These are phyloP conservation scores for Iodosphaeria phyllophila DNA, from an alignment of 2,329 filamentous ascomycete species.

Conservation along the genomic window DNA sequence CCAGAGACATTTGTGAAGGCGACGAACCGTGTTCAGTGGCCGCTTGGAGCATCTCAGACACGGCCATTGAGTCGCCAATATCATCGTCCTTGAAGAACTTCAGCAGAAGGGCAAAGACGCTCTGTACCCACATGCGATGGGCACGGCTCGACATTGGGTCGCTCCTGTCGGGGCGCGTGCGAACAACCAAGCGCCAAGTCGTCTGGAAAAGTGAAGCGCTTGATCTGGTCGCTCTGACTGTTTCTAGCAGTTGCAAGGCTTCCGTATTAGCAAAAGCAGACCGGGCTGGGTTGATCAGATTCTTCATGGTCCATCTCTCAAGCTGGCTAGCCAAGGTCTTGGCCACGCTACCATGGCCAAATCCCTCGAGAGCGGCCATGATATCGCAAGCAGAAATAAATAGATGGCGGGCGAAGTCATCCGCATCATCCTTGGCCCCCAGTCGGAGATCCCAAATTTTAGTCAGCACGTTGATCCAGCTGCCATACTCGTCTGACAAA, in stretches of 20 bases:
- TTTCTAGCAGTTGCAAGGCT: constrained; percentile 20
- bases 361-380: constrained; percentile 19
- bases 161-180: constrained; percentile 8
- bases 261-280: constrained; percentile 24
- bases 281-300: constrained; percentile 31
- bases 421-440: constrained; percentile 25
- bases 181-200: constrained; percentile 17
- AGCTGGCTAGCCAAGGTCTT: constrained; percentile 26
- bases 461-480: constrained; percentile 27
- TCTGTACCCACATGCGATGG: constrained; percentile 11
- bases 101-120: constrained; percentile 9
- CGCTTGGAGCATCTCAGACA: constrained; percentile 14
- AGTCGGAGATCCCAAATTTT: constrained; percentile 34
- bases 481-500: constrained; percentile 11
- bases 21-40: constrained; percentile 15
- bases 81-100: constrained; percentile 6
- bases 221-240: too few species aligned
- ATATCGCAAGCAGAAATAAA: constrained; percentile 21
- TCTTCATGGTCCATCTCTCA: constrained; percentile 27
- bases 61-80: constrained; percentile 6
- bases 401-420: constrained; percentile 28
- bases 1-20: constrained; percentile 14
- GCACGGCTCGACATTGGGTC: constrained; percentile 12
- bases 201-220: constrained; percentile 23
- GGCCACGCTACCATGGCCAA: constrained; percentile 9